These are phyloP conservation scores for Colletotrichum lentis DNA, from an alignment of 2,329 filamentous ascomycete species.

Conservation along the genomic window DNA sequence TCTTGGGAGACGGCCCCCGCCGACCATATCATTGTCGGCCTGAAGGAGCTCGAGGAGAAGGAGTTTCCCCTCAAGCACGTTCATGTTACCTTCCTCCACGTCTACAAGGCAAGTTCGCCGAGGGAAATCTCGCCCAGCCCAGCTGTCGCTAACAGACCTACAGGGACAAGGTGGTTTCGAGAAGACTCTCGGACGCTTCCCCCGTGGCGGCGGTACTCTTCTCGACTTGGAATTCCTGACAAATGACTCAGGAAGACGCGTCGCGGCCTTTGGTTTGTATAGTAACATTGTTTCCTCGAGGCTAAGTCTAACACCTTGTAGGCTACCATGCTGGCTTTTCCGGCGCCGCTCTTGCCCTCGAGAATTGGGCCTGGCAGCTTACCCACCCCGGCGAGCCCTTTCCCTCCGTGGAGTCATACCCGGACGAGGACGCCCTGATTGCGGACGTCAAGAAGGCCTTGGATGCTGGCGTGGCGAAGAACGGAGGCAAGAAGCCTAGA, in stretches of 20 bases:
- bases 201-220: slow-evolving; percentile 77
- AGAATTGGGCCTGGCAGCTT: slow-evolving; percentile 86
- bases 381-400: slow-evolving; percentile 73
- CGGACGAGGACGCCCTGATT: slow-evolving; percentile 78
- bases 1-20: slow-evolving; percentile 73
- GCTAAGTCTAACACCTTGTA: no score
- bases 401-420: slow-evolving; percentile 72
- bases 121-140: not conserved
- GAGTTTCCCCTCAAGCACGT: slow-evolving; percentile 76
- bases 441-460: slow-evolving; percentile 77
- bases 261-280: slow-evolving; percentile 67
- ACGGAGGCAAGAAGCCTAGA: slow-evolving; percentile 69
- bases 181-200: slow-evolving; percentile 79
- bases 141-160: slow-evolving; percentile 45
- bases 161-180: slow-evolving; percentile 81
- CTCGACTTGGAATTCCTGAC: slow-evolving; percentile 88
- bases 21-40: slow-evolving; percentile 75
- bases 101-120: slow-evolving; percentile 56
- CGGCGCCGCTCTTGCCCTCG: slow-evolving; percentile 75
- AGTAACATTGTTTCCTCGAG: no score
- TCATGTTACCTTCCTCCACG: slow-evolving; percentile 76
- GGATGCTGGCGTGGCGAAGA: slow-evolving; percentile 70
- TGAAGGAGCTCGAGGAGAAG: slow-evolving; percentile 81
- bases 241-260: slow-evolving; percentile 72
- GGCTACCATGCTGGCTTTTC: slow-evolving; percentile 79